A percentile compares a stretch with the other conserved stretches of the same genome.
Evolutionary conservation across 768 basidiomycete species (phyloP).

Genomic region (Punctularia strigosozonata): DNA sequence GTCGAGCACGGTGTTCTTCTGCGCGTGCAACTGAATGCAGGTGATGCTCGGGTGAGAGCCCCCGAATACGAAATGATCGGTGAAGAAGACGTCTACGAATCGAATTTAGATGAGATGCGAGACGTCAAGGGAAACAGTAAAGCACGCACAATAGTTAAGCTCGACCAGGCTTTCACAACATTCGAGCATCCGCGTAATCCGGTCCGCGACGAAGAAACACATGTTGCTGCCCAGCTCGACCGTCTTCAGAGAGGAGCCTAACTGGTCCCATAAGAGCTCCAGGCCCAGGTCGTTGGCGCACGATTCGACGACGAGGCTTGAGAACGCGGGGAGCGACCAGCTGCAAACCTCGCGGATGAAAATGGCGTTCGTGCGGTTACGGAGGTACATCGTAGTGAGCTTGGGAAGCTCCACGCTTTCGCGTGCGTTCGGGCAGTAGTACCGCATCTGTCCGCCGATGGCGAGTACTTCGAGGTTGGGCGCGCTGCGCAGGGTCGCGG

Average conservation of each 20-base stretch:
- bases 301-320: constrained; percentile 39
- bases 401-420: constrained; percentile 25
- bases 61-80: constrained; percentile 5
- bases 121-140: constrained; percentile 28
- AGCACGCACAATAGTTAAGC: constrained; percentile 46
- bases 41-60: constrained; percentile 22
- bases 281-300: constrained; percentile 24
- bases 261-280: constrained; percentile 34
- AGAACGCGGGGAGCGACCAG: constrained; percentile 45
- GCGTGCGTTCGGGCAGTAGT: constrained; percentile 11
- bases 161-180: constrained; percentile 33
- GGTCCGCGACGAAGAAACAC: constrained; percentile 39
- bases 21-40: constrained; percentile 40
- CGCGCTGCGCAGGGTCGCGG: constrained; percentile 34
- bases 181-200: constrained; percentile 32
- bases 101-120: constrained; percentile 9
- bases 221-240: constrained; percentile 50
- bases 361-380: constrained; percentile 30
- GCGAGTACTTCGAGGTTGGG: constrained; percentile 50
- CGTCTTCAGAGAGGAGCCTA: constrained; percentile 36
- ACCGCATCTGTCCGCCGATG: constrained; percentile 34
- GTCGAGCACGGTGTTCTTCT: constrained; percentile 29
- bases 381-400: constrained; percentile 43
- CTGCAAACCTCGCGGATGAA: constrained; percentile 35
- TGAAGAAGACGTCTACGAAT: constrained; percentile 12